Conservation (phyloP, 371 early-diverging fungal genomes). For the Mucor plumbeus region DNA sequence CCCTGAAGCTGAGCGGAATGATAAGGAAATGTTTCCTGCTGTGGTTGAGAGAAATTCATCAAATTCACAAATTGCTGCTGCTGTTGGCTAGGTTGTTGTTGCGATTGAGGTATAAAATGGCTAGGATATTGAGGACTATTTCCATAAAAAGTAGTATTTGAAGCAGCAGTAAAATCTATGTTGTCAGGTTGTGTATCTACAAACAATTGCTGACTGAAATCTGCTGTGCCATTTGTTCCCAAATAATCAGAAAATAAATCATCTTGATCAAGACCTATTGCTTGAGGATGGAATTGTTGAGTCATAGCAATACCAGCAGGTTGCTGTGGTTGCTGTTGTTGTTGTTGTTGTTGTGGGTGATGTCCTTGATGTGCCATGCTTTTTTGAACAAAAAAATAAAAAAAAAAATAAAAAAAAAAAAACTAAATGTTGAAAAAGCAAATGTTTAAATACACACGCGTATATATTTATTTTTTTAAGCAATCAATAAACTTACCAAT, state of each 20-base stretch:
- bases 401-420: too few species aligned
- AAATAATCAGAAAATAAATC: slow-evolving; percentile 13
- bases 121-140: slow-evolving; percentile 29
- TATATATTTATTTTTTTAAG: neutral
- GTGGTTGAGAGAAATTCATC: slow-evolving; percentile 14
- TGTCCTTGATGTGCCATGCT: slow-evolving; percentile 12
- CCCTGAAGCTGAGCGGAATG: slow-evolving; percentile 24
- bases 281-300: neutral
- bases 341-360: slow-evolving; percentile 16
- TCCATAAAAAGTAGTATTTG: slow-evolving; percentile 14
- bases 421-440: neutral
- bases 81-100: slow-evolving; percentile 15
- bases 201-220: slow-evolving; percentile 17
- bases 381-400: too few species aligned
- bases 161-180: neutral
- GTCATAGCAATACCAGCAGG: slow-evolving; percentile 18
- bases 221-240: slow-evolving; percentile 7
- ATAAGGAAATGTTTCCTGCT: slow-evolving; percentile 1
- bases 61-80: slow-evolving; percentile 20
- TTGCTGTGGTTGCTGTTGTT: slow-evolving; percentile 20
- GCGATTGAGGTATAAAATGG: slow-evolving; percentile 26
- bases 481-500: neutral
- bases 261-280: slow-evolving; percentile 12
- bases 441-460: neutral
- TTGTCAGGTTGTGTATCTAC: slow-evolving; percentile 14